phyloP scores from a whole-genome alignment of 208 protist genomes.

The Crithidia brevicula region DNA sequence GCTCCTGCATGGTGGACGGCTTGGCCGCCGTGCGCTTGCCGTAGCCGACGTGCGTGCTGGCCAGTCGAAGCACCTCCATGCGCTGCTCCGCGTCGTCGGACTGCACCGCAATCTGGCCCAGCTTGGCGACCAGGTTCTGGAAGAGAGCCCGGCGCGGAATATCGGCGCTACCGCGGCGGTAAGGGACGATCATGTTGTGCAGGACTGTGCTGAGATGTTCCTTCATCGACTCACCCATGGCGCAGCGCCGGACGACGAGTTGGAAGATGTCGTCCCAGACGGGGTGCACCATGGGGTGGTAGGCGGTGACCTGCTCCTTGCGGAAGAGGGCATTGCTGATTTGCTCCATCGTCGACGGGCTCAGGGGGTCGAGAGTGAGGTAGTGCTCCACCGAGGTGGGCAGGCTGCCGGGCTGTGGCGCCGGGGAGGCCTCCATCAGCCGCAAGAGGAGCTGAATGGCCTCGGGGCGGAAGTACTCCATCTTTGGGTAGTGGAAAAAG shows the following conservation, averaged over 20 bases:
- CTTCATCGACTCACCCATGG: constrained; percentile 83
- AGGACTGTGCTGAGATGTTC: constrained; percentile 85
- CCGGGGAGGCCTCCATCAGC: constrained; percentile 53
- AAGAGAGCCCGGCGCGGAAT: constrained; percentile 75
- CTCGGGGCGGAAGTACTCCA: constrained; percentile 91
- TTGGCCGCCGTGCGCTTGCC: constrained; percentile 66
- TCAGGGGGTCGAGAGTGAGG: constrained; percentile 67
- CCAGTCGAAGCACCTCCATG: constrained; percentile 71
- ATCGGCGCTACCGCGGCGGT: constrained; percentile 84
- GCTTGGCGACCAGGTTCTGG: constrained; percentile 71
- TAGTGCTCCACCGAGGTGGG: constrained; percentile 51
- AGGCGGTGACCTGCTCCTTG: constrained; percentile 82
- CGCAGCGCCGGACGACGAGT: constrained; percentile 68
- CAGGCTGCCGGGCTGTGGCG: constrained; percentile 29
- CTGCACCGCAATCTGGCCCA: constrained; percentile 83
- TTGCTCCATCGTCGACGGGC: constrained; percentile 81
- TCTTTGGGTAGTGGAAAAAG: constrained; percentile 89
- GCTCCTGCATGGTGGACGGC: constrained; percentile 68
- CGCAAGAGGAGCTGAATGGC: constrained; percentile 81
- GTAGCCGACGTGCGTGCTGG: constrained; percentile 81
- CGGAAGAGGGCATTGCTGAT: constrained; percentile 85
- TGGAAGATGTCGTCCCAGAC: constrained; percentile 88
- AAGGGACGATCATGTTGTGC: constrained; percentile 85
- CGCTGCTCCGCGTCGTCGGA: constrained; percentile 72
- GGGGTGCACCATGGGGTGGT: constrained; percentile 89